Evolutionary conservation across 2,329 filamentous ascomycete genomes (phyloP).

Genomic region (Aureobasidium musti): DNA sequence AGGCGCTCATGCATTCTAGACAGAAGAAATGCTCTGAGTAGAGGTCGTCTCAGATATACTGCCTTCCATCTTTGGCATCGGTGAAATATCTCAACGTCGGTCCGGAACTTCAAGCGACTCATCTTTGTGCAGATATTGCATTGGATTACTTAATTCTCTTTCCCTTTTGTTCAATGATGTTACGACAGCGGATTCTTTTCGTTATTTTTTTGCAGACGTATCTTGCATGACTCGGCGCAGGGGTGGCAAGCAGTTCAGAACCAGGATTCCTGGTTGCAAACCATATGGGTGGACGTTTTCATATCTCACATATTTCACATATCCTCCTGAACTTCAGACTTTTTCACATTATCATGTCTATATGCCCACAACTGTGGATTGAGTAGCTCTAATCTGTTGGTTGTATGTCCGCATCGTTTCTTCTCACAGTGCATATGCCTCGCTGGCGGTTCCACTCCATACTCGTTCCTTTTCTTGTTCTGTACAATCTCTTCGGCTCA

Average conservation of each 20-base stretch:
- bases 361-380: background rate
- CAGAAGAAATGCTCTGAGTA: no score
- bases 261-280: background rate
- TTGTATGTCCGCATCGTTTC: background rate
- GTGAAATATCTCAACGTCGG: background rate
- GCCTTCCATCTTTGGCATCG: background rate
- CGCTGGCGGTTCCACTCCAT: constrained; percentile 58
- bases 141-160: constrained; percentile 5
- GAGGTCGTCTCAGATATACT: background rate
- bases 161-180: constrained; percentile 18
- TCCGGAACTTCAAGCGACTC: background rate
- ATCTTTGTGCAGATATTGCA: constrained; percentile 6
- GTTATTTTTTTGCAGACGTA: background rate
- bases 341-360: background rate
- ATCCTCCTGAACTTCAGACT: background rate
- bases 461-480: constrained; percentile 65
- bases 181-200: constrained; percentile 14
- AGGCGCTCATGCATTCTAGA: background rate
- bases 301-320: background rate
- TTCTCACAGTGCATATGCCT: background rate
- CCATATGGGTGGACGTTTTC: constrained; percentile 1
- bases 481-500: constrained; percentile 54
- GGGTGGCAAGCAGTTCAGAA: background rate
- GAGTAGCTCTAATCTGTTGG: background rate
- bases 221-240: constrained; percentile 8